Conservation (phyloP, 768 basidiomycete species). For the Russula brevipes region DNA sequence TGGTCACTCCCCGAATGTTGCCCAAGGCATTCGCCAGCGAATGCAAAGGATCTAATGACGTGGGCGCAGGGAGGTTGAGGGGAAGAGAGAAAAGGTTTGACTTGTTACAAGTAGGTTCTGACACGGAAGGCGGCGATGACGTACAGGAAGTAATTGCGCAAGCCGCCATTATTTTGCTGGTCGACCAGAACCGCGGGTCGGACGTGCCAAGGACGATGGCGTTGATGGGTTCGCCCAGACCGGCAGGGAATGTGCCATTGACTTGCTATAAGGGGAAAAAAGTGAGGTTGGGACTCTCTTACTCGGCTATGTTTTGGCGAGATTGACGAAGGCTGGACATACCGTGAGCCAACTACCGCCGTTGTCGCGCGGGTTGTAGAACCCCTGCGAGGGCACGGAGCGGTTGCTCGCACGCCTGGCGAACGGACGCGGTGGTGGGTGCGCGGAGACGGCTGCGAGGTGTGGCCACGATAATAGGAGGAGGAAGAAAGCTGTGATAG, state of each 20-base stretch:
- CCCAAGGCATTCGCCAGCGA: slow-evolving; percentile 77
- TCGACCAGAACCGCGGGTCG: slow-evolving; percentile 63
- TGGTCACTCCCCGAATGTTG: slow-evolving; percentile 70
- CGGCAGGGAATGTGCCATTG: slow-evolving; percentile 1
- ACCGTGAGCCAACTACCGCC: slow-evolving; percentile 75
- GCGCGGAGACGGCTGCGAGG: slow-evolving; percentile 24
- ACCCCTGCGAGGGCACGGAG: slow-evolving; percentile 49
- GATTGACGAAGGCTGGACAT: slow-evolving; percentile 27
- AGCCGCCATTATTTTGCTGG: slow-evolving; percentile 56
- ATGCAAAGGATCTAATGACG: slow-evolving; percentile 55
- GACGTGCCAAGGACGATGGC: slow-evolving; percentile 74
- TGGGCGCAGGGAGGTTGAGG: background rate
- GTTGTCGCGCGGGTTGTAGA: slow-evolving; percentile 46
- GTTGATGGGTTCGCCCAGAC: slow-evolving; percentile 72
- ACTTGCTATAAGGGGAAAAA: slow-evolving; percentile 4
- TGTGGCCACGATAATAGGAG: slow-evolving; percentile 33
- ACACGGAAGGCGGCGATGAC: slow-evolving; percentile 30
- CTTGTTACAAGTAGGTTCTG: background rate
- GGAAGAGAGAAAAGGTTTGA: background rate
- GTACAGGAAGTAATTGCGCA: slow-evolving; percentile 78
- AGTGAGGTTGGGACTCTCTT: too few species aligned
- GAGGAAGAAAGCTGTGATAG: slow-evolving; percentile 28
- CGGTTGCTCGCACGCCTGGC: slow-evolving; percentile 22
- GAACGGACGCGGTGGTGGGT: slow-evolving; percentile 24
- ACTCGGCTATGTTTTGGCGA: too few species aligned